phyloP scores from a whole-genome alignment of 805 yeast species.

The Kuraishia piskuri region DNA sequence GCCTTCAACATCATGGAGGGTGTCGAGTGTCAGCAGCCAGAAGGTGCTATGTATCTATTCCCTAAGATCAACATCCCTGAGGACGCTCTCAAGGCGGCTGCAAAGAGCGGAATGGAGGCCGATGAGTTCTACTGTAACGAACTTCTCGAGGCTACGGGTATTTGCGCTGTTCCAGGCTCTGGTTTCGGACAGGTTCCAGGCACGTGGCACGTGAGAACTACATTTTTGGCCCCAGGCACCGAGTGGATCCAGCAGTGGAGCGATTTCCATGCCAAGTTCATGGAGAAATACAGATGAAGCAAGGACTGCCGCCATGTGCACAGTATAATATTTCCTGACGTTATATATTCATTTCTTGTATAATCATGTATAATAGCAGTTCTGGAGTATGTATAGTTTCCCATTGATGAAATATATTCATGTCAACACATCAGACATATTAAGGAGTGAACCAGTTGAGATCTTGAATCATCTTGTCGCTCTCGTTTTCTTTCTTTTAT shows the following conservation, averaged over 20 bases:
- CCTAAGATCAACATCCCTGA: slow-evolving; percentile 66
- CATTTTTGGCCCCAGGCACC: slow-evolving; percentile 91
- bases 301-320: neutral
- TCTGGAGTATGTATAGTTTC: too few species aligned
- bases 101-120: slow-evolving; percentile 44
- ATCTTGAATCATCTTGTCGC: too few species aligned
- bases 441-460: too few species aligned
- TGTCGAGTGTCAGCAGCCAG: slow-evolving; percentile 78
- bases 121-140: slow-evolving; percentile 88
- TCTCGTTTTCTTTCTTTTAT: too few species aligned
- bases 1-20: slow-evolving; percentile 78
- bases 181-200: slow-evolving; percentile 93
- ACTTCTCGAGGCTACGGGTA: slow-evolving; percentile 80
- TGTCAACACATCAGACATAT: too few species aligned
- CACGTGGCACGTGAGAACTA: slow-evolving; percentile 90
- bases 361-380: too few species aligned
- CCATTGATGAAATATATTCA: too few species aligned
- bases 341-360: neutral
- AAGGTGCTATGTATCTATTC: slow-evolving; percentile 97
- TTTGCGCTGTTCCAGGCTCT: slow-evolving; percentile 95
- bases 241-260: slow-evolving; percentile 82
- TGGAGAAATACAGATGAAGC: slow-evolving; percentile 37
- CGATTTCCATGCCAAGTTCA: slow-evolving; percentile 68
- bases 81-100: slow-evolving; percentile 56
- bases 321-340: too few species aligned